Conservation (phyloP, 2,329 filamentous ascomycete genomes). For the Aureobasidium sp. region DNA sequence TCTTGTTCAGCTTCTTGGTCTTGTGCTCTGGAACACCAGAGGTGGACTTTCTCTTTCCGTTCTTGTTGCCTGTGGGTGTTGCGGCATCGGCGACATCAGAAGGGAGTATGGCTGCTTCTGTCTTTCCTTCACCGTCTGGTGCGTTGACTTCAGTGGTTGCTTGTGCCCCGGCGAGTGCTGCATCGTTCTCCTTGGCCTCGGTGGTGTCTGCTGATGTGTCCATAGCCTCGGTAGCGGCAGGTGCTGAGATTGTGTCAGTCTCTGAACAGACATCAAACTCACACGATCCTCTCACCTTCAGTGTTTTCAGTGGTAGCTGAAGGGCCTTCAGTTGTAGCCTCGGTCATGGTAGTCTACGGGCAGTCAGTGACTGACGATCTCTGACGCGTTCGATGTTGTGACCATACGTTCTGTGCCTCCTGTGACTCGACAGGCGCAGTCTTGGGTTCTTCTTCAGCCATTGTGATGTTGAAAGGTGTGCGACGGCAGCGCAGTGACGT, state of each 20-base stretch:
- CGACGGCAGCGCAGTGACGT: conserved; percentile 15
- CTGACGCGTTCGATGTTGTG: not conserved
- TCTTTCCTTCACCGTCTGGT: conserved; percentile 18
- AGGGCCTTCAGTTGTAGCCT: conserved; percentile 10
- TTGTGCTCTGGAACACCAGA: conserved; percentile 59
- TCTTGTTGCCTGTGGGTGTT: conserved; percentile 26
- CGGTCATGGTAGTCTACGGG: conserved; percentile 11
- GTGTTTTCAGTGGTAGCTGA: not conserved
- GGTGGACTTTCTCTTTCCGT: conserved; percentile 52
- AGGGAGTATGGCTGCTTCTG: conserved; percentile 15
- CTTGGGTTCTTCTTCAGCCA: conserved; percentile 27
- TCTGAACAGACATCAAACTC: no score
- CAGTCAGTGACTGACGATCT: conserved; percentile 1
- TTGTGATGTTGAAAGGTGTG: conserved; percentile 16
- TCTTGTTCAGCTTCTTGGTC: conserved; percentile 76
- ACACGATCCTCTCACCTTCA: not conserved
- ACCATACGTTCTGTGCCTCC: conserved; percentile 19
- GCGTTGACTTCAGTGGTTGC: conserved; percentile 20
- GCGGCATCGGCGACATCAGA: conserved; percentile 15
- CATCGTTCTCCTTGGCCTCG: conserved; percentile 1
- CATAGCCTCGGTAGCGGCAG: not conserved
- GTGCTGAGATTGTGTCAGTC: not conserved
- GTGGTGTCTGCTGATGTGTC: not conserved
- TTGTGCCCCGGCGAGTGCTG: conserved; percentile 16
- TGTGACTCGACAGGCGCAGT: conserved; percentile 22